phyloP scores from a whole-genome alignment of 306 rosid genomes.

The Elaeagnus macrophylla region DNA sequence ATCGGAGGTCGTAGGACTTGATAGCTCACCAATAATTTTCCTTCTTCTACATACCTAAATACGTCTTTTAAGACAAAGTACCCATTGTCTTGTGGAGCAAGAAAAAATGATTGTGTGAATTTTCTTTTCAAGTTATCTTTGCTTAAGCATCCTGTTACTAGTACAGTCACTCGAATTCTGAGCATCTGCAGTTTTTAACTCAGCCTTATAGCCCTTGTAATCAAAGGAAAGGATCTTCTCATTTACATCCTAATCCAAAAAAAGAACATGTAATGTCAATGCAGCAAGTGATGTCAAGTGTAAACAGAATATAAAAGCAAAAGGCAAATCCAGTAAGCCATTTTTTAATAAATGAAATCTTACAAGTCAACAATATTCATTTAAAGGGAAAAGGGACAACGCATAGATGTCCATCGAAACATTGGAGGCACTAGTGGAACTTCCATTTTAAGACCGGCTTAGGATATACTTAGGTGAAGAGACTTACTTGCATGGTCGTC shows the following conservation, averaged over 20 bases:
- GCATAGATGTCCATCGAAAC: no score
- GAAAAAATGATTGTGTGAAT: constrained; percentile 65
- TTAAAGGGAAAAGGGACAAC: no score
- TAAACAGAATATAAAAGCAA: no score
- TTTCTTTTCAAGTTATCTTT: constrained; percentile 61
- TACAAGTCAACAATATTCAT: no score
- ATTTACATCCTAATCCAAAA: constrained; percentile 46
- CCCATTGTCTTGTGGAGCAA: constrained; percentile 77
- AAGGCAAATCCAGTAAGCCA: no score
- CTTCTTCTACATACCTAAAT: constrained; percentile 57
- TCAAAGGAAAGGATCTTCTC: constrained; percentile 63
- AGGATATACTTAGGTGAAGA: no score
- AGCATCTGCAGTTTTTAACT: constrained; percentile 70
- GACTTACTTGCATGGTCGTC: constrained; percentile 77
- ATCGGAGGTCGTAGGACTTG: constrained; percentile 24
- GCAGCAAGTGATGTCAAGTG: constrained; percentile 8
- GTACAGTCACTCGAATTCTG: constrained; percentile 69
- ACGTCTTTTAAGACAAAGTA: constrained; percentile 71
- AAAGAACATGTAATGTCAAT: constrained; percentile 10
- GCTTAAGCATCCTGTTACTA: constrained; percentile 75
- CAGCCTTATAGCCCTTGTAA: constrained; percentile 51
- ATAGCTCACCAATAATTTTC: constrained; percentile 28
- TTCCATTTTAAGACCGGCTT: no score
- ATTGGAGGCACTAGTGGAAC: no score
- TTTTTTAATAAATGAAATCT: no score